phyloP scores from a whole-genome alignment of 2,329 filamentous ascomycete species.

The Xylariaceae sp. region DNA sequence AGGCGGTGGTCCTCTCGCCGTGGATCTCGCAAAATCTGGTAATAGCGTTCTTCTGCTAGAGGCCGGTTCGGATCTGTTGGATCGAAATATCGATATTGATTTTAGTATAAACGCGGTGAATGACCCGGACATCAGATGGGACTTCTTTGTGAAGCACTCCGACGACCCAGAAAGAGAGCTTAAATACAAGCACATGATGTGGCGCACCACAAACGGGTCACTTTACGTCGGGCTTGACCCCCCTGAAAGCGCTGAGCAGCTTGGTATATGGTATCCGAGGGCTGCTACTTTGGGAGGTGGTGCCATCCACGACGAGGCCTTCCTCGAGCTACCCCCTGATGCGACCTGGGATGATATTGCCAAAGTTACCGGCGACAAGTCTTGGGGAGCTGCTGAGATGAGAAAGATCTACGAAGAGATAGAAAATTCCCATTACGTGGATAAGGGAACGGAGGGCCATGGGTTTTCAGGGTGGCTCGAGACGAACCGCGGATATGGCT shows the following conservation, averaged over 20 bases:
- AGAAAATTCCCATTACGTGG: slow-evolving; percentile 38
- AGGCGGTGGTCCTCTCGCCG: slow-evolving; percentile 64
- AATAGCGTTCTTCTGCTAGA: slow-evolving; percentile 67
- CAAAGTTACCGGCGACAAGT: slow-evolving; percentile 43
- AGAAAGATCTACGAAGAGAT: slow-evolving; percentile 37
- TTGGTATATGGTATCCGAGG: slow-evolving; percentile 65
- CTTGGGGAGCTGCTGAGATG: slow-evolving; percentile 37
- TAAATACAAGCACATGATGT: slow-evolving; percentile 64
- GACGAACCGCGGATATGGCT: slow-evolving; percentile 29
- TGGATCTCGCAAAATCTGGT: slow-evolving; percentile 64
- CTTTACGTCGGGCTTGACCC: slow-evolving; percentile 61
- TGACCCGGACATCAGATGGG: slow-evolving; percentile 63
- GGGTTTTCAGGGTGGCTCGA: slow-evolving; percentile 39
- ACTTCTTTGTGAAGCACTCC: slow-evolving; percentile 63
- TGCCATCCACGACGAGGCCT: slow-evolving; percentile 35
- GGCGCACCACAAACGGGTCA: slow-evolving; percentile 55
- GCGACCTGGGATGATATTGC: slow-evolving; percentile 53
- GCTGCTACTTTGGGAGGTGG: slow-evolving; percentile 53
- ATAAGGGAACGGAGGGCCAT: slow-evolving; percentile 47
- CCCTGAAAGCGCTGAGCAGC: slow-evolving; percentile 55
- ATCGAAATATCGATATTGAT: slow-evolving; percentile 37
- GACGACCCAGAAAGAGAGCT: slow-evolving; percentile 59
- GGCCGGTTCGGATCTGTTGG: slow-evolving; percentile 62
- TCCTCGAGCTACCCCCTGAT: slow-evolving; percentile 50
- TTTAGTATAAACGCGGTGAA: slow-evolving; percentile 46